Evolutionary conservation across 2,329 filamentous ascomycete genomes (phyloP).

Genomic region (Grosmannia serpens): DNA sequence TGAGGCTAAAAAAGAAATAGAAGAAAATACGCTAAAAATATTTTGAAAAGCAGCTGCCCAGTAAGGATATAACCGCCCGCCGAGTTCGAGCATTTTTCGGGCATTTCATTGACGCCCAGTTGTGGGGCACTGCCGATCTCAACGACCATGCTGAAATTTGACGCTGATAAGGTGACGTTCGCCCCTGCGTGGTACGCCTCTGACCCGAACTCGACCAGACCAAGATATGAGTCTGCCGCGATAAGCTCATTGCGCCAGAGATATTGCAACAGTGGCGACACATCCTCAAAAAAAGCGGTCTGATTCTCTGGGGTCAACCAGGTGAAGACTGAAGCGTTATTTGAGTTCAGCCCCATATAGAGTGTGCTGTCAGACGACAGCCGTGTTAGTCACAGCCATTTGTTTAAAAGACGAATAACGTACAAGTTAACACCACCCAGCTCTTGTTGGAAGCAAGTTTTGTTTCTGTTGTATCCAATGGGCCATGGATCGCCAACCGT

Average conservation of each 20-base stretch:
- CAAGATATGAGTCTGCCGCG: background rate
- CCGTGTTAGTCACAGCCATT: background rate
- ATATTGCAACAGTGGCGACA: constrained; percentile 6
- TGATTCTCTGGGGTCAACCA: background rate
- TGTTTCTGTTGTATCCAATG: background rate
- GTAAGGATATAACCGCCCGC: background rate
- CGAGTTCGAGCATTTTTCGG: background rate
- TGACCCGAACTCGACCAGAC: constrained; percentile 1
- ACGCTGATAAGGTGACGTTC: constrained; percentile 2
- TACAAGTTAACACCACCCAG: background rate
- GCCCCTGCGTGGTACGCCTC: background rate
- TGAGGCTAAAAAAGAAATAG: background rate
- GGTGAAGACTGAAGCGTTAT: background rate
- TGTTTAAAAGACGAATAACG: background rate
- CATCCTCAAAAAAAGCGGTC: background rate
- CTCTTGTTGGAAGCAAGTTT: background rate
- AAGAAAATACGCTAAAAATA: background rate
- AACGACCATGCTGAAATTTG: background rate
- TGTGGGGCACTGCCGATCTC: background rate
- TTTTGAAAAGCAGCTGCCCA: background rate
- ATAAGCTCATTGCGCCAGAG: constrained; percentile 3
- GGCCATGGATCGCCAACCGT: background rate
- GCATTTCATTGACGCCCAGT: background rate
- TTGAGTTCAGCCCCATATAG: background rate
- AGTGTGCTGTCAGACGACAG: background rate